Evolutionary conservation across 352 stramenopile genomes (phyloP).

Genomic region (Lagenidium giganteum): DNA sequence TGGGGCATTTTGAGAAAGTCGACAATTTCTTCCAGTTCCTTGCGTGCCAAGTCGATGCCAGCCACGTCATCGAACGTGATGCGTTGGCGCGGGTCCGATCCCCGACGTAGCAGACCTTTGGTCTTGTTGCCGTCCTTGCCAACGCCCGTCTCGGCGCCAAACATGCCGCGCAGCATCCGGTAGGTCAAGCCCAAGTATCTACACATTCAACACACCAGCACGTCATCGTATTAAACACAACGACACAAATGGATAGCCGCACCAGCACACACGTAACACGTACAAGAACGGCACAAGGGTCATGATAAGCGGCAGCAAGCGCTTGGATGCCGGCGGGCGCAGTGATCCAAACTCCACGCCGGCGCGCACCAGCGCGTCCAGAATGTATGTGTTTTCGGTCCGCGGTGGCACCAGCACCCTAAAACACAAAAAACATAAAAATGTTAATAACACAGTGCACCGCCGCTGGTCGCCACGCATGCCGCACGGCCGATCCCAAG

Average conservation of each 20-base stretch:
- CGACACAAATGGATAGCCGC: not conserved
- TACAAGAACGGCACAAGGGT: constrained; percentile 73
- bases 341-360: constrained; percentile 71
- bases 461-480: too few relatives aligned
- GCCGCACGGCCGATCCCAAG: not conserved
- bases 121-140: constrained; percentile 69
- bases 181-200: constrained; percentile 84
- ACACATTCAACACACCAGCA: not conserved
- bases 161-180: constrained; percentile 73
- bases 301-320: constrained; percentile 49
- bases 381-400: constrained; percentile 65
- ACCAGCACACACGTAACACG: not conserved
- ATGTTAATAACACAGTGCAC: constrained; percentile 2
- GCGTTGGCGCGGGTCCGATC: constrained; percentile 21
- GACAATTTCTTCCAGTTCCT: constrained; percentile 92
- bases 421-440: constrained; percentile 1
- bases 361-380: constrained; percentile 52
- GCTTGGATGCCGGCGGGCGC: constrained; percentile 32
- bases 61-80: constrained; percentile 92
- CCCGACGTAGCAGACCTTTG: constrained; percentile 24
- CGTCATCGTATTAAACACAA: not conserved
- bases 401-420: constrained; percentile 70
- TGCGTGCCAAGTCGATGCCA: constrained; percentile 91
- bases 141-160: constrained; percentile 36
- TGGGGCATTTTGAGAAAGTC: constrained; percentile 92